Evolutionary conservation across 139 green algal species (phyloP), one percentile per base, ranked within the genome.

Genomic region (Haematococcus sp.): DNA sequence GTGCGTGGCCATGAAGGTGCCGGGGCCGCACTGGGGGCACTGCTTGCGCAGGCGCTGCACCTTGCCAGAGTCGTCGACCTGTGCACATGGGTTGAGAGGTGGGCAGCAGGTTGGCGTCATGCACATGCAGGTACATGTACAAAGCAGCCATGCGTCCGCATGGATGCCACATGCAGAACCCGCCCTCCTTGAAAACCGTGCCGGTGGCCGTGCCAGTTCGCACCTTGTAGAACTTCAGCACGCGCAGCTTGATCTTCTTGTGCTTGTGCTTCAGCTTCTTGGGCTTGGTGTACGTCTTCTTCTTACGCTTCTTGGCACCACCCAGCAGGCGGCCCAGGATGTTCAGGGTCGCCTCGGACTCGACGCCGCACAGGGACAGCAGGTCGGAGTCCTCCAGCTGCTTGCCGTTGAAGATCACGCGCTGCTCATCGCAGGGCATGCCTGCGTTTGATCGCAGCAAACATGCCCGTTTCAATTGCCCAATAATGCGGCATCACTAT

Each of bases 191-290:
- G n/a, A n/a, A n/a, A n/a, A n/a, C n/a, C n/a, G n/a, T n/a, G n/a
- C n/a, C n/a, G n/a, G n/a, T n/a, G n/a, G n/a, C n/a, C n/a, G n/a
- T n/a, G n/a, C n/a, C 40, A 7, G 40, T 49, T 49, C 68, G 1
- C 54, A 88, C 87, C 82, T 90, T 93, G 86, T 91, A 93, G 81
- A 89, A 90, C 84, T 91, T 91, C 34, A 93, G 86, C 75, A 94
- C 84, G 31, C 86, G 75, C n/a, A 96, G 86, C 85, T 95, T 97
- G 70, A 97, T 91, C 91, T 98, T 97, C 89, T 97, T 98, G 91
- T 98, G 94, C 93, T 97, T 97, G 92, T 99, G 95, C 94, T 98
- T 98, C 79, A 91, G 82, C 95, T 99, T 99, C 93, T 99, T 99
- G 79, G 95, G 95, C 91, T 98, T 99, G 86, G 95, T 98, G 94